phyloP scores from a whole-genome alignment of 768 basidiomycete genomes.

The Xerocomellus dryophilus region DNA sequence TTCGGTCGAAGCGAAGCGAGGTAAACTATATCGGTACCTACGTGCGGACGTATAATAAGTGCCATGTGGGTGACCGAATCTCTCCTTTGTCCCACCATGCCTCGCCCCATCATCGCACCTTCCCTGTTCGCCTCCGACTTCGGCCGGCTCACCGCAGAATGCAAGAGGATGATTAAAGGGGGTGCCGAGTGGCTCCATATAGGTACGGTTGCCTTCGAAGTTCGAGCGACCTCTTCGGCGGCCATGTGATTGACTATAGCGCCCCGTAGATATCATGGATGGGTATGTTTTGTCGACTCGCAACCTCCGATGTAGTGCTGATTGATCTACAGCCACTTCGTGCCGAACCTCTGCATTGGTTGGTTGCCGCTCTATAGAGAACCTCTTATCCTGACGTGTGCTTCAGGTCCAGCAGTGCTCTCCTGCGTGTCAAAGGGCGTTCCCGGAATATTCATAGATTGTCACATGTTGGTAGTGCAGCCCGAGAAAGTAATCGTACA shows the following conservation, averaged over 20 bases:
- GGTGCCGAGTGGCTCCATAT: constrained; percentile 99
- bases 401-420: constrained; percentile 80
- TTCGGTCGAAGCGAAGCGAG: no score
- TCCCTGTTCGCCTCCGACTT: constrained; percentile 98
- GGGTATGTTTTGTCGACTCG: constrained; percentile 51
- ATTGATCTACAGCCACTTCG: constrained; percentile 76
- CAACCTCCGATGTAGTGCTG: background rate
- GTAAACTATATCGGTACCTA: no score
- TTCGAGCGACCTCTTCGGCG: constrained; percentile 3
- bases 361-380: constrained; percentile 20
- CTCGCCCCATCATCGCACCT: constrained; percentile 89
- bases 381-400: constrained; percentile 11
- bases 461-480: constrained; percentile 99
- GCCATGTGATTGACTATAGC: constrained; percentile 9
- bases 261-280: constrained; percentile 91
- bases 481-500: constrained; percentile 71
- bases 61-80: constrained; percentile 2
- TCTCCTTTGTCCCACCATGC: constrained; percentile 49
- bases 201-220: constrained; percentile 47
- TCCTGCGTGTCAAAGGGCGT: constrained; percentile 81
- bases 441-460: constrained; percentile 98
- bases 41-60: no score
- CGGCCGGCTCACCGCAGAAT: constrained; percentile 91
- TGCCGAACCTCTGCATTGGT: constrained; percentile 99
- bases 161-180: constrained; percentile 91